These are phyloP conservation scores for Golovinomyces cichoracearum DNA, from an alignment of 2,329 filamentous ascomycete species.

Conservation along the genomic window DNA sequence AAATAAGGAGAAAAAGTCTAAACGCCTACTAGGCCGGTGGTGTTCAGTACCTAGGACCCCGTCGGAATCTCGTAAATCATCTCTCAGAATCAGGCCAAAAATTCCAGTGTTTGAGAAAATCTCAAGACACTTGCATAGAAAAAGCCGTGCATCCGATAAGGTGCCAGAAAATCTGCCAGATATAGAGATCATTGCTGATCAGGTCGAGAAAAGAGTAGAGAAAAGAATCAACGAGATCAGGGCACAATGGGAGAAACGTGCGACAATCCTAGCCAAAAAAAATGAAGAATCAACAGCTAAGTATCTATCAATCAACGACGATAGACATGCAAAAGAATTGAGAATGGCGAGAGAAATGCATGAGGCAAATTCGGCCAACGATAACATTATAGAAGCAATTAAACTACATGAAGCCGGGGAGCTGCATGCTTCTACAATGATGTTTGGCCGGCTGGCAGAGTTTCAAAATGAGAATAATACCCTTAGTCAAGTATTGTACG, in stretches of 20 bases:
- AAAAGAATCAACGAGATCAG: conserved; percentile 24
- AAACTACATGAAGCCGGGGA: conserved; percentile 67
- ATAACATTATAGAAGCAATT: conserved; percentile 86
- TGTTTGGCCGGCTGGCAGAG: conserved; percentile 68
- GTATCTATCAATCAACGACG: background rate
- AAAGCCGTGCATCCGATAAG: conserved; percentile 37
- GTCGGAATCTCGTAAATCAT: conserved; percentile 21
- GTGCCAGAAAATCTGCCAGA: conserved; percentile 59
- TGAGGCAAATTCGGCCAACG: conserved; percentile 25
- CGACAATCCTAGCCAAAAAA: conserved; percentile 57
- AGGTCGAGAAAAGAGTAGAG: conserved; percentile 22
- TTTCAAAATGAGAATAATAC: conserved; percentile 71
- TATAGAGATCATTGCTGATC: conserved; percentile 21
- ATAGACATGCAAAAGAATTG: background rate
- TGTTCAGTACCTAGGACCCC: conserved; percentile 14
- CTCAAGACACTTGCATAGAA: conserved; percentile 43
- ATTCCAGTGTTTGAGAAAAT: conserved; percentile 20
- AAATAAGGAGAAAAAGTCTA: conserved; percentile 12
- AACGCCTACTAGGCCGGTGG: conserved; percentile 15
- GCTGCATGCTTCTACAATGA: conserved; percentile 49
- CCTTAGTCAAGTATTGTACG: conserved; percentile 83
- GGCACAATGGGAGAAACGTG: conserved; percentile 73
- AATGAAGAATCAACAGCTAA: conserved; percentile 18
- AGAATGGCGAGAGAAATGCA: background rate
- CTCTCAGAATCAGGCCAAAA: conserved; percentile 6